Conservation (phyloP, 768 basidiomycete genomes). For the Trametes cubensis region DNA sequence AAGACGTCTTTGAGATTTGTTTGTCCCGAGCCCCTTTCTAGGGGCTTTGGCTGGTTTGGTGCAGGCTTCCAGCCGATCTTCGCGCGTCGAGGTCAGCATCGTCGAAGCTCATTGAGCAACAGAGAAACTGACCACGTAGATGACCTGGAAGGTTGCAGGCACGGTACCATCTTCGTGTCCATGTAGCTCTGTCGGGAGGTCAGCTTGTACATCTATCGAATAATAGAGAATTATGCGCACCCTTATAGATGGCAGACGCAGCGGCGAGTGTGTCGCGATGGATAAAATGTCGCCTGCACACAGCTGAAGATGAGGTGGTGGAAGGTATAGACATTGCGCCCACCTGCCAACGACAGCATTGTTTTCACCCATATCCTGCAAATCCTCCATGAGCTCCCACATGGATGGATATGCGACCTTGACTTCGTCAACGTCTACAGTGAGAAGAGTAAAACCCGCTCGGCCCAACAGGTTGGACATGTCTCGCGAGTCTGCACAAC, state of each 20-base stretch:
- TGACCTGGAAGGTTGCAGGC: constrained; percentile 95
- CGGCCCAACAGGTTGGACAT: constrained; percentile 90
- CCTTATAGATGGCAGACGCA: constrained; percentile 92
- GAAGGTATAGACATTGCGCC: constrained; percentile 22
- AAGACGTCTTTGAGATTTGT: constrained; percentile 66
- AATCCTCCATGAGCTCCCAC: constrained; percentile 93
- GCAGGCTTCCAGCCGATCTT: constrained; percentile 88
- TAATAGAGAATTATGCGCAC: constrained; percentile 41
- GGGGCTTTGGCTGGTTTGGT: constrained; percentile 63
- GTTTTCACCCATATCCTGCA: constrained; percentile 95
- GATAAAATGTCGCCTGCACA: constrained; percentile 60
- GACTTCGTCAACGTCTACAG: constrained; percentile 94
- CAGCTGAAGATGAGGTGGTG: no score
- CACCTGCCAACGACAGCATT: constrained; percentile 89
- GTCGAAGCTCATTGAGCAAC: background rate
- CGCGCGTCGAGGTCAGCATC: background rate
- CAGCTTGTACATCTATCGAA: background rate
- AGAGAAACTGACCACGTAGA: constrained; percentile 74
- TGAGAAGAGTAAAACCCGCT: constrained; percentile 91
- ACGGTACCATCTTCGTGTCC: constrained; percentile 81
- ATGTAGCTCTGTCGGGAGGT: constrained; percentile 66
- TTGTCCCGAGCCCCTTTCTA: constrained; percentile 63
- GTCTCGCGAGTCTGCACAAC: constrained; percentile 76
- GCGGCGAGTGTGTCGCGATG: constrained; percentile 88
- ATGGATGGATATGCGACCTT: constrained; percentile 90